These are phyloP conservation scores for Agrostemma githago DNA, from an alignment of 148 eudicot genomes.

Conservation along the genomic window DNA sequence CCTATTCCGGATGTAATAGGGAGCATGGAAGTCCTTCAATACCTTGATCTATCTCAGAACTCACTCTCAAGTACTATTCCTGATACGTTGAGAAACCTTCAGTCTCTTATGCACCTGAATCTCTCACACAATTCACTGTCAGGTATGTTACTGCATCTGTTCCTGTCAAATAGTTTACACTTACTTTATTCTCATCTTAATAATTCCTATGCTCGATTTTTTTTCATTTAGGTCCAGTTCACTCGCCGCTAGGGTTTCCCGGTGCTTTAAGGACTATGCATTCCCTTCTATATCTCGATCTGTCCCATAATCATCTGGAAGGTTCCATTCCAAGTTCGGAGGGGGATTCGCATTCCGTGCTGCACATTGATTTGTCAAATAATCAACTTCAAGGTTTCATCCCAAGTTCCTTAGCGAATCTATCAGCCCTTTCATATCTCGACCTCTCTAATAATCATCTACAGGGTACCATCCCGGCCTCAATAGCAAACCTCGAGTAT, in stretches of 20 bases:
- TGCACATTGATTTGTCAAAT: neutral
- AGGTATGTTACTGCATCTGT: neutral
- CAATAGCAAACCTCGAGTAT: neutral
- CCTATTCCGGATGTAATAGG: conserved; percentile 1
- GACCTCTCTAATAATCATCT: neutral
- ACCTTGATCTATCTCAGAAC: conserved; percentile 9
- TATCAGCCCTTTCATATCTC: neutral
- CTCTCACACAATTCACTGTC: conserved; percentile 2
- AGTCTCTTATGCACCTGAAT: neutral
- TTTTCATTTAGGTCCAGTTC: neutral
- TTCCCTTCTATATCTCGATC: neutral
- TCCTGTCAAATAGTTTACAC: too few species aligned
- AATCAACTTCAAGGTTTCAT: neutral
- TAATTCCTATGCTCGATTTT: neutral
- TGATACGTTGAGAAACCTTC: neutral
- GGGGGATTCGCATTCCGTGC: neutral
- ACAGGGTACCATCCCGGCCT: neutral
- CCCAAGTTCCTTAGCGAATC: neutral
- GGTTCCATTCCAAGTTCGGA: neutral
- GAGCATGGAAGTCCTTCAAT: neutral
- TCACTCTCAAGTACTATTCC: neutral
- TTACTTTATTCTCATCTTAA: neutral
- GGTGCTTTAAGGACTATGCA: too few species aligned
- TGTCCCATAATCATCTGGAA: neutral
- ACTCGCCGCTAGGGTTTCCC: neutral